Evolutionary conservation across 2,329 filamentous ascomycete genomes (phyloP), one percentile per base, ranked within the genome.

Genomic region (Ascochyta rabiei): DNA sequence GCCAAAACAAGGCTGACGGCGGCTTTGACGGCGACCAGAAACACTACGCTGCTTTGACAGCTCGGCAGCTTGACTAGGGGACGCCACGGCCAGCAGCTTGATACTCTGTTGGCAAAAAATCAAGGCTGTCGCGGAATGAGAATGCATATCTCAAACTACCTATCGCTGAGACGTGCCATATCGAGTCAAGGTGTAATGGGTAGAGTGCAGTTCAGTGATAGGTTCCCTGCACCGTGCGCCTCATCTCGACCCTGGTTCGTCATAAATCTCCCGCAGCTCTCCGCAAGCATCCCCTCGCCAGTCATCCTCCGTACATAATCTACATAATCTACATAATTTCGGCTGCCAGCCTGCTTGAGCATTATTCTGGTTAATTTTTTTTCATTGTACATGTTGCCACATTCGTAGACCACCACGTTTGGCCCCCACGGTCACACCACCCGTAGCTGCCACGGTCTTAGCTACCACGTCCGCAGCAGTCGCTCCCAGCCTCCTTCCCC

Each of bases 211-310:
- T n/a, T 41, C 8, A 35, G 1, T 18, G 46, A 55, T 4, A n/a
- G 35, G 34, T 45, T 40, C 35, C 30, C 18, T 46, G 52, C 40
- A 49, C 52, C 43, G 52, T 51, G 60, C 57, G 58, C 49, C 43
- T 35, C 46, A 48, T 28, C 3, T 54, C 42, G 57, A 61, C 61
- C 63, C 64, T 62, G 53, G 63, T 56, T 54, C 56, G 59, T 63
- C 65, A 64, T 66, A 66, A 52, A 57, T 59, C 53, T 59, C 57
- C 59, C 50, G 46, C 59, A 58, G 56, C 58, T 60, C 58, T 67
- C 65, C 61, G 54, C 64, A 66, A 63, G 61, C 66, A 66, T 61
- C 63, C 62, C 64, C 66, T 62, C 63, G 52, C 56, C 49, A 57
- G 47, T 28, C 35, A 38, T 37, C 40, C 19, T 49, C 49, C n/a